These are phyloP conservation scores for Pisolithus sp. DNA, from an alignment of 768 basidiomycete genomes.

Conservation along the genomic window DNA sequence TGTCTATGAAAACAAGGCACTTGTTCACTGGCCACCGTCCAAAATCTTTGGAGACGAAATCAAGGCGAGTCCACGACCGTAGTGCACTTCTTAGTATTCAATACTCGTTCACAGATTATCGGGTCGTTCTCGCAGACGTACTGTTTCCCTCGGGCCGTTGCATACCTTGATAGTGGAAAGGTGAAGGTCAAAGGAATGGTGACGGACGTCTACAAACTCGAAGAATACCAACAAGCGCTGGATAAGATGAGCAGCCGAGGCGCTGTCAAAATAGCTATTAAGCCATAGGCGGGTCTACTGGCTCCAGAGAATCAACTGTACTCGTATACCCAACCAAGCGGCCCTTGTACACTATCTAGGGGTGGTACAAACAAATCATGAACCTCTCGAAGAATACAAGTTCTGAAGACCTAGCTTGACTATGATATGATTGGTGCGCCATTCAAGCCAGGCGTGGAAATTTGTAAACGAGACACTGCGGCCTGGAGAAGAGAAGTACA, in stretches of 20 bases:
- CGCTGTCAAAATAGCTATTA: conserved; percentile 57
- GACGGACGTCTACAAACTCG: conserved; percentile 58
- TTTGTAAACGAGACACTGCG: no score
- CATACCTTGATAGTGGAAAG: conserved; percentile 83
- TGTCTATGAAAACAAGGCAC: conserved; percentile 81
- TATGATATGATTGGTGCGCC: no score
- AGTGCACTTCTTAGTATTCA: not conserved
- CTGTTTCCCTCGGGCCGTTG: conserved; percentile 89
- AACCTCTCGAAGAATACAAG: no score
- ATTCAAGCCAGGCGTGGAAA: no score
- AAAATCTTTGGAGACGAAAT: conserved; percentile 78
- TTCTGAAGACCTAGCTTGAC: no score
- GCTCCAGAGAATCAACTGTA: not conserved
- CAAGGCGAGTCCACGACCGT: conserved; percentile 27
- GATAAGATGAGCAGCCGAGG: conserved; percentile 66
- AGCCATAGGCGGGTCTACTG: conserved; percentile 31
- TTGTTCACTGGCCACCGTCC: conserved; percentile 80
- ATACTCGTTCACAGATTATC: conserved; percentile 51
- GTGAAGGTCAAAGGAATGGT: conserved; percentile 80
- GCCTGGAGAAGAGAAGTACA: no score
- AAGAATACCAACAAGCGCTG: conserved; percentile 63
- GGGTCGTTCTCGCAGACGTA: conserved; percentile 86
- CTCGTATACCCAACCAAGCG: not conserved
- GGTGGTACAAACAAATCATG: not conserved
- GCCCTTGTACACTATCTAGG: not conserved